Evolutionary conservation across 2,329 filamentous ascomycete species (phyloP), one percentile per base, ranked within the genome.

Genomic region (Ampelomyces quisqualis): DNA sequence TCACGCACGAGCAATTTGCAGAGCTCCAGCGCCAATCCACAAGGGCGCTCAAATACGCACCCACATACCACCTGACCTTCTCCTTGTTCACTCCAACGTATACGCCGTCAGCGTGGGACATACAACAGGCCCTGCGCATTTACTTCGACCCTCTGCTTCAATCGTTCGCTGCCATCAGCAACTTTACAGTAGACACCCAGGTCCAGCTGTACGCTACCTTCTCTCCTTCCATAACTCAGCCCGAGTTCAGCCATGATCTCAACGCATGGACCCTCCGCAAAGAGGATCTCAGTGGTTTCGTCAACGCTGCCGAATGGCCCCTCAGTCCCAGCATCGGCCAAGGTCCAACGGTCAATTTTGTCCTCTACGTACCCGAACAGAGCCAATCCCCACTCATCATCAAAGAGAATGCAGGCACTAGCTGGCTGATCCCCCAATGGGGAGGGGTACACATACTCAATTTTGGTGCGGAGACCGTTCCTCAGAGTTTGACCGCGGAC

Each of bases 271-370:
- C 74, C 0, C 73, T 98, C 23, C 83, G 80, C 57, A 90, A 89
- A 64, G 86, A 95, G 55, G 90, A 95, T 57, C 77, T 98, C 1
- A 89, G 88, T 24, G 90, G 88, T 1, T 98, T 98, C 62, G 90
- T 98, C 69, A 98, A 98, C 60, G 90, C 91, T 2, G 93, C 93
- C 2, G 93, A 98, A 71, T 98, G 93, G 93, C 93, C 93, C 0
- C 72, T 98, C 2, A 95, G 87, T 48, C 91, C 91, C 0, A 95
- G 89, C 41, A 97, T 98, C 53, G 93, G 90, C 28, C 83, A 82
- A 13, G 91, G 91, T 0, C 93, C 93, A 1, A 98, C 93, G 0
- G 84, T 98, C 61, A 97, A 98, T 70, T 97, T 98, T 64, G 84
- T 97, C 41, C 77, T 97, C 19, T 98, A 93, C 60, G 82, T 94